Evolutionary conservation across 2,329 filamentous ascomycete genomes (phyloP), one percentile per base, ranked within the genome.

Genomic region (Trichophyton schoenleinii): DNA sequence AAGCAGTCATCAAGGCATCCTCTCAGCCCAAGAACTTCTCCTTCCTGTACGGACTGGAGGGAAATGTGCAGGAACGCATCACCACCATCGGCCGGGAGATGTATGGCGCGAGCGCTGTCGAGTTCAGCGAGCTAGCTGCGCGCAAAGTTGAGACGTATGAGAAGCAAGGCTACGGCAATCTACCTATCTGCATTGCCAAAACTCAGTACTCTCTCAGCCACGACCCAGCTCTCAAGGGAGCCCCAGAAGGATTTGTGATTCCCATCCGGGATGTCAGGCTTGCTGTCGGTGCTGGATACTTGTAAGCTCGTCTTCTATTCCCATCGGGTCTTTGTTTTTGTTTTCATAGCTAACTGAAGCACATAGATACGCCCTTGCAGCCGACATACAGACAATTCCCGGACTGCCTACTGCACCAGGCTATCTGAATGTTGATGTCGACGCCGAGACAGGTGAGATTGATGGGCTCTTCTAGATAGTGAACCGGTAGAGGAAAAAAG

Each of bases 331-430:
- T 25, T 31, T 53, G 18, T 3, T 13, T 4, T 34, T 34, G 7
- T 22, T 13, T 5, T 2, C n/a, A 52, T 59, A 63, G 58, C 36
- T 41, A 53, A 53, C 15, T n/a, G 15, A 13, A 34, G 7, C 1
- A 38, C 34, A 2, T 66, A 88, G 87, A 60, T 96, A 96, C 69
- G 94, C 94, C 5, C 82, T 97, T 64, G 94, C 94, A 60, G 94
- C 94, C 13, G 94, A 99, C 71, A 97, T 99, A 67, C 94, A 97
- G 80, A 99, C 94, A 1, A 99, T 99, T 66, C 94, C 94, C 13
- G 94, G 94, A 64, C 79, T 99, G 66, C 92, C 92, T 8, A 97
- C 94, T 7, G 92, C 92, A 20, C 94, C 92, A 7, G 94, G 94
- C 9, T 97, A 97, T 72, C 79, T 97, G 64, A 96, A 96, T 69